A percentile compares a stretch with the other conserved stretches of the same genome.
Evolutionary conservation across 2,329 filamentous ascomycete species (phyloP).

Genomic region (Colletotrichum kahawae): DNA sequence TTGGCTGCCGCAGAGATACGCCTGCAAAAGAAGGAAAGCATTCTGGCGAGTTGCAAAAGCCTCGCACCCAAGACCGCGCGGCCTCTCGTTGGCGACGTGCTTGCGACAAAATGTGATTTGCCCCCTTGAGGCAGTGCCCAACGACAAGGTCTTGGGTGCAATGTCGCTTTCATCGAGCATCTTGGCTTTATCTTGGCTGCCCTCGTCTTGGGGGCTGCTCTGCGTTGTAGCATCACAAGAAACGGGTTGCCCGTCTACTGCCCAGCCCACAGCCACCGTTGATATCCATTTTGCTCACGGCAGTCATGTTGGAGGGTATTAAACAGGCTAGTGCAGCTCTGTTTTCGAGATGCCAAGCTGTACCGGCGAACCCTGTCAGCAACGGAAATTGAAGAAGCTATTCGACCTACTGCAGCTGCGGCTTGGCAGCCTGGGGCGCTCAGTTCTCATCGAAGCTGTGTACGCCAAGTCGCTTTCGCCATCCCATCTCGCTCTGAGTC

Average conservation of each 20-base stretch:
- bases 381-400: not conserved
- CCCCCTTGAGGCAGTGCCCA: not conserved
- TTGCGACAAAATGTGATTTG: not conserved
- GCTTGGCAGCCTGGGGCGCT: not conserved
- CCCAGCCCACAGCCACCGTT: conserved; percentile 18
- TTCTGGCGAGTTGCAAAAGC: not conserved
- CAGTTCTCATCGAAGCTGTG: not conserved
- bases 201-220: not conserved
- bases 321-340: not conserved
- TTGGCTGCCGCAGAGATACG: conserved; percentile 1
- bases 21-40: not conserved
- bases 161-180: not conserved
- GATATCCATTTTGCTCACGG: not conserved
- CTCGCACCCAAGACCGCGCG: not conserved
- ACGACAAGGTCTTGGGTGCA: not conserved
- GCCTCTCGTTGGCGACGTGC: not conserved
- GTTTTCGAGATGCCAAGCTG: not conserved
- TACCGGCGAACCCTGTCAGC: not conserved
- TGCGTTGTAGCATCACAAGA: not conserved
- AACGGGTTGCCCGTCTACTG: not conserved
- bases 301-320: not conserved
- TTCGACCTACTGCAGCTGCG: not conserved
- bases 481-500: not conserved
- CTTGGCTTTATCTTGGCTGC: conserved; percentile 9
- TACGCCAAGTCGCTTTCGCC: not conserved